A percentile compares a stretch with the other conserved stretches of the same genome.
Conservation (phyloP, 352 stramenopile genomes). For the Phytophthora cactorum region DNA sequence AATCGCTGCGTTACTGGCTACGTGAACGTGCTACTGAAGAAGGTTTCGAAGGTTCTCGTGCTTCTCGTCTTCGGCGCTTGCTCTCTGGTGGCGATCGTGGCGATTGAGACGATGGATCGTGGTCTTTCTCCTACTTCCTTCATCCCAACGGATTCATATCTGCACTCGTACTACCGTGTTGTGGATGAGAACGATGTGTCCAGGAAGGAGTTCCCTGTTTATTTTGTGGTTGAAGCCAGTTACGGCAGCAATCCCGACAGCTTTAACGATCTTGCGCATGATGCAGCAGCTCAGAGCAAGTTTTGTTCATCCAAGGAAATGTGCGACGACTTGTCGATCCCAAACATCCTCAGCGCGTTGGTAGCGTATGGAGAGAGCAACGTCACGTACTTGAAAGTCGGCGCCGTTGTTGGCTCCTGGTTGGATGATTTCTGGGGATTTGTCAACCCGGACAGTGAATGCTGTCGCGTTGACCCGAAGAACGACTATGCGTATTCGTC, state of each 20-base stretch:
- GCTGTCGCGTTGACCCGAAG: slow-evolving; percentile 57
- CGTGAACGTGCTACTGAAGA: slow-evolving; percentile 43
- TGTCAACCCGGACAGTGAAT: slow-evolving; percentile 63
- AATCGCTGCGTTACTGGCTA: slow-evolving; percentile 53
- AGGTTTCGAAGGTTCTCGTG: slow-evolving; percentile 62
- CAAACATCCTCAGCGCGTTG: slow-evolving; percentile 62
- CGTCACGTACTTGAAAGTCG: slow-evolving; percentile 55
- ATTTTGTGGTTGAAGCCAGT: slow-evolving; percentile 73
- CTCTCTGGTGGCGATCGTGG: slow-evolving; percentile 58
- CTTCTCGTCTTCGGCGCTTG: slow-evolving; percentile 55
- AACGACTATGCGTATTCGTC: slow-evolving; percentile 52
- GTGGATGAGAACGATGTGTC: slow-evolving; percentile 55
- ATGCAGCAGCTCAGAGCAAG: slow-evolving; percentile 42
- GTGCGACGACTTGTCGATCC: slow-evolving; percentile 61
- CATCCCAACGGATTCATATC: slow-evolving; percentile 64
- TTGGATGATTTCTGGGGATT: slow-evolving; percentile 83
- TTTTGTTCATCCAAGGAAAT: slow-evolving; percentile 72
- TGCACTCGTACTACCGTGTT: slow-evolving; percentile 58
- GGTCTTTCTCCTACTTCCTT: slow-evolving; percentile 59
- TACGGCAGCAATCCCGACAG: slow-evolving; percentile 55
- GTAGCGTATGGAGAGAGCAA: slow-evolving; percentile 38
- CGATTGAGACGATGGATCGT: slow-evolving; percentile 58
- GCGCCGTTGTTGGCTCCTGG: slow-evolving; percentile 63
- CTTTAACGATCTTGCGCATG: slow-evolving; percentile 34
- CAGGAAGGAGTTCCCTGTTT: slow-evolving; percentile 53